Evolutionary conservation across 2,329 filamentous ascomycete genomes (phyloP).

Genomic region (Daldinia sp.): DNA sequence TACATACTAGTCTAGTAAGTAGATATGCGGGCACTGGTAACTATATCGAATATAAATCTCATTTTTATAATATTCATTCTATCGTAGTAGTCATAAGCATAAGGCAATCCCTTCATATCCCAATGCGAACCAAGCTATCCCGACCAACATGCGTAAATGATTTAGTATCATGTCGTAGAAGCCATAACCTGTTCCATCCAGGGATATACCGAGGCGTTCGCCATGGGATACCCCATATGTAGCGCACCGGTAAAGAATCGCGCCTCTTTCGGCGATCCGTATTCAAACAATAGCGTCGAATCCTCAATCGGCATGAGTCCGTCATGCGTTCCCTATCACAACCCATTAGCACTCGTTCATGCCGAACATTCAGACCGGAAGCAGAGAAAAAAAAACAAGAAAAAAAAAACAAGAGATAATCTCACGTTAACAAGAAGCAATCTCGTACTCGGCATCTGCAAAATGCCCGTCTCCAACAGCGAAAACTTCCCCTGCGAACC

Average conservation of each 20-base stretch:
- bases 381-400: background rate
- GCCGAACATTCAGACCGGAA: background rate
- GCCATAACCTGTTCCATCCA: constrained; percentile 67
- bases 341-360: background rate
- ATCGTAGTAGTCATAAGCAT: background rate
- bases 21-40: too few species aligned
- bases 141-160: background rate
- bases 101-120: background rate
- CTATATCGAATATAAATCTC: background rate
- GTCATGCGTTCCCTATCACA: constrained; percentile 64
- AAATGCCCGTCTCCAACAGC: constrained; percentile 65
- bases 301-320: constrained; percentile 75
- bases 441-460: constrained; percentile 63
- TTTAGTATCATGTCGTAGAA: constrained; percentile 38
- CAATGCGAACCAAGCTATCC: background rate
- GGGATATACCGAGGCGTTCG: constrained; percentile 64
- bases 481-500: constrained; percentile 69
- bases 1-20: too few species aligned
- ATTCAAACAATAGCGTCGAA: constrained; percentile 69
- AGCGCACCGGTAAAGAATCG: constrained; percentile 68
- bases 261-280: constrained; percentile 71
- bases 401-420: constrained; percentile 12
- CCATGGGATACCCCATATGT: constrained; percentile 74
- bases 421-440: constrained; percentile 68
- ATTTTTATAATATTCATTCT: background rate